Evolutionary conservation across 805 yeast species (phyloP).

Genomic region (Saccharomycopsis fermentans): DNA sequence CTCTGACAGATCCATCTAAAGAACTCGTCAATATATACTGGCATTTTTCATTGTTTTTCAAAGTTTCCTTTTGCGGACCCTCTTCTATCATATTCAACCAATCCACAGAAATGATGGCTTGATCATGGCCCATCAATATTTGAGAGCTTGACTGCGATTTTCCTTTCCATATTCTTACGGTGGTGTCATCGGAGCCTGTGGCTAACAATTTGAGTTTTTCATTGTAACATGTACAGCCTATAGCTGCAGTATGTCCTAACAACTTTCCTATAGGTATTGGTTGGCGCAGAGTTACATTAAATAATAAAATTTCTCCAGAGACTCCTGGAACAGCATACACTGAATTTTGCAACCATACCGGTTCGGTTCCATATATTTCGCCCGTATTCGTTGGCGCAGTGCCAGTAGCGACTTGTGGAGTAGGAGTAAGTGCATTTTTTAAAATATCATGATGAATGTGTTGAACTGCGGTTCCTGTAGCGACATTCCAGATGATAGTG

Average conservation of each 20-base stretch:
- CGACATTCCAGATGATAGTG: slow-evolving; percentile 57
- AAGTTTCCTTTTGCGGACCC: background rate
- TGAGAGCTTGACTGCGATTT: slow-evolving; percentile 43
- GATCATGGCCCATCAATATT: slow-evolving; percentile 42
- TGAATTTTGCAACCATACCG: slow-evolving; percentile 62
- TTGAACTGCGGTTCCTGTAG: slow-evolving; percentile 39
- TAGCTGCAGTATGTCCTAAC: slow-evolving; percentile 55
- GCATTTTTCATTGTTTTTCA: slow-evolving; percentile 16
- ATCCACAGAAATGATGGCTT: slow-evolving; percentile 43
- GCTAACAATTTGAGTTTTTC: slow-evolving; percentile 43
- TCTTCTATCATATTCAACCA: slow-evolving; percentile 33
- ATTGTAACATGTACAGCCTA: slow-evolving; percentile 49
- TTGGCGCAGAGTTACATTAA: slow-evolving; percentile 33
- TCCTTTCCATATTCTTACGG: slow-evolving; percentile 68
- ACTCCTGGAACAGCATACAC: slow-evolving; percentile 65
- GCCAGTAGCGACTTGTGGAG: slow-evolving; percentile 8
- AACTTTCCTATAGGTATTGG: slow-evolving; percentile 40
- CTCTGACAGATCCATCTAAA: slow-evolving; percentile 57
- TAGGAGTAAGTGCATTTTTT: background rate
- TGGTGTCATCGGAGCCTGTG: slow-evolving; percentile 69
- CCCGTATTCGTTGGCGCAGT: background rate
- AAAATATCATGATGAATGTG: slow-evolving; percentile 29
- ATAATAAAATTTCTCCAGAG: slow-evolving; percentile 44
- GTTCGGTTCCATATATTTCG: slow-evolving; percentile 3
- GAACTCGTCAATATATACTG: slow-evolving; percentile 41